Evolutionary conservation across 2,329 filamentous ascomycete genomes (phyloP).

Genomic region (Fusarium sarcochroum): DNA sequence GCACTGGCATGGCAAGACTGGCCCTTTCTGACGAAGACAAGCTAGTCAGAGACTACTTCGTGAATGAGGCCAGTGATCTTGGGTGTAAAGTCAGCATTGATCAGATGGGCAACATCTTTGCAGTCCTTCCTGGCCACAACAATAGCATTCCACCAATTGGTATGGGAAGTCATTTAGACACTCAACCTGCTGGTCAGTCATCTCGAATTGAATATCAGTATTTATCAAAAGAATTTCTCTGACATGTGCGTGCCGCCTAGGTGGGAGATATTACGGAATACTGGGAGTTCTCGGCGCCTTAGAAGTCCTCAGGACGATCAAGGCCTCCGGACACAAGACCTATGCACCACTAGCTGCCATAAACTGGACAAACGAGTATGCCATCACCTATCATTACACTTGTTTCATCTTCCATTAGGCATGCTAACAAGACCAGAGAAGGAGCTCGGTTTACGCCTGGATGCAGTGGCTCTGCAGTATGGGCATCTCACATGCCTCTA

Average conservation of each 20-base stretch:
- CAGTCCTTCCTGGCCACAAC: conserved; percentile 72
- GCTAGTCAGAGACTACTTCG: conserved; percentile 80
- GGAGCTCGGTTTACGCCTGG: conserved; percentile 11
- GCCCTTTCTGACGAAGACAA: conserved; percentile 66
- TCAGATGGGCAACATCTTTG: conserved; percentile 84
- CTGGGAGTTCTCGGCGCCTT: conserved; percentile 68
- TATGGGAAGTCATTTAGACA: conserved; percentile 77
- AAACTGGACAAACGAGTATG: too few species aligned
- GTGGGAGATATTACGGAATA: conserved; percentile 80
- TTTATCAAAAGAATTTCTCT: background rate
- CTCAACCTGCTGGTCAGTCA: conserved; percentile 60
- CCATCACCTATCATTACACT: conserved; percentile 48
- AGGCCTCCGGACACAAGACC: too few species aligned
- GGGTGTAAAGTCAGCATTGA: conserved; percentile 78
- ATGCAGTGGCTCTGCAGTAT: conserved; percentile 69
- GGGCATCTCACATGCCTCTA: conserved; percentile 75
- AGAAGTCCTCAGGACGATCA: too few species aligned
- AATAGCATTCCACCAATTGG: conserved; percentile 72
- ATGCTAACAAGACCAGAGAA: conserved; percentile 82
- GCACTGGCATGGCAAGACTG: background rate
- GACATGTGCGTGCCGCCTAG: conserved; percentile 45
- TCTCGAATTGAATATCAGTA: background rate
- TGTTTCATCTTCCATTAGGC: conserved; percentile 77
- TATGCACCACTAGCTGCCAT: too few species aligned
- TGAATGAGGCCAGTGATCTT: conserved; percentile 70